A percentile compares a stretch with the other conserved stretches of the same genome.
phyloP scores from a whole-genome alignment of 805 yeast species.

The Starmera dryadoides region DNA sequence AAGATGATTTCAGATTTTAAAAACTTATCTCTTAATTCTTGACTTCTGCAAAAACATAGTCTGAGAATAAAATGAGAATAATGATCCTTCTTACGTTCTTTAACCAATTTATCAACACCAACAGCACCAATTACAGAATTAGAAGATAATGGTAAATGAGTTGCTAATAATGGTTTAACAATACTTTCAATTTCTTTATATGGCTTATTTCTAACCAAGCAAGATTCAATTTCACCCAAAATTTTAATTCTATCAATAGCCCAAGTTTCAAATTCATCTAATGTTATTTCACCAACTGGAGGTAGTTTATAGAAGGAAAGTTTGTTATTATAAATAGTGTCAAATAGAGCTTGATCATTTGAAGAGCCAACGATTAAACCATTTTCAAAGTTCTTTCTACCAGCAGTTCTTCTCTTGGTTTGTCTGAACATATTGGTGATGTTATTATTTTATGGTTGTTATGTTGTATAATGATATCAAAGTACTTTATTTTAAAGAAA shows the following conservation, averaged over 20 bases:
- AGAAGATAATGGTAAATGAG: conserved; percentile 56
- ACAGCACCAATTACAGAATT: conserved; percentile 24
- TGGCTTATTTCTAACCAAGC: conserved; percentile 54
- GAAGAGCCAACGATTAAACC: conserved; percentile 24
- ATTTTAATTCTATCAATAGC: conserved; percentile 87
- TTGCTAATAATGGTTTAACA: conserved; percentile 58
- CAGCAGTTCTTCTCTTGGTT: conserved; percentile 66
- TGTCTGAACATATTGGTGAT: conserved; percentile 55
- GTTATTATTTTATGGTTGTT: not conserved
- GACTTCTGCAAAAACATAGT: conserved; percentile 81
- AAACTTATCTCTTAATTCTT: conserved; percentile 77
- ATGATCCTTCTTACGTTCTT: conserved; percentile 73
- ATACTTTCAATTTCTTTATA: conserved; percentile 57
- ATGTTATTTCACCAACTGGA: conserved; percentile 78
- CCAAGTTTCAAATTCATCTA: conserved; percentile 93
- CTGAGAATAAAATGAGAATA: conserved; percentile 86
- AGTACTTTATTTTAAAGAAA: not conserved
- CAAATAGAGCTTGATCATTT: conserved; percentile 27
- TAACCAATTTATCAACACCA: conserved; percentile 26
- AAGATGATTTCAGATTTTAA: conserved; percentile 67
- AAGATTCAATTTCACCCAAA: conserved; percentile 76
- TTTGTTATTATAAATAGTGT: conserved; percentile 45
- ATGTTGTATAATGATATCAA: not conserved
- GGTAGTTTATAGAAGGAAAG: conserved; percentile 71
- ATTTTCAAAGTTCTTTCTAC: conserved; percentile 57